Percentiles rank a stretch among this genome's conserved stretches.
Evolutionary conservation across 768 basidiomycete species (phyloP).

Genomic region (Royoungia palumana): DNA sequence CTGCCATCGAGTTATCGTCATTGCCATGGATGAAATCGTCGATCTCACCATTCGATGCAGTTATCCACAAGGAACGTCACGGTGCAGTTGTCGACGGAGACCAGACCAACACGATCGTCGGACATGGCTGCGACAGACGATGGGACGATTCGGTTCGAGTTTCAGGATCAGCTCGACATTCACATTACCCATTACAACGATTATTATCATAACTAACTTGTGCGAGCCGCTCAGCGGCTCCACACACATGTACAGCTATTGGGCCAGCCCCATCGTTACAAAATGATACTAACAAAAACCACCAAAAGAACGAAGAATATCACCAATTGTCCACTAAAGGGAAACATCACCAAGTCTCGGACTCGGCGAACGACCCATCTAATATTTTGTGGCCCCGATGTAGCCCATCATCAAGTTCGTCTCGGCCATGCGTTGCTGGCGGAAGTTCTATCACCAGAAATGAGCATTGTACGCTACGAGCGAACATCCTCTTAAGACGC

Average conservation of each 20-base stretch:
- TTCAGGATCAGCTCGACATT: neutral
- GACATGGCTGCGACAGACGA: constrained; percentile 11
- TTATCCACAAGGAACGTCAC: constrained; percentile 77
- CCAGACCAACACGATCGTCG: constrained; percentile 18
- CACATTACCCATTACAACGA: neutral
- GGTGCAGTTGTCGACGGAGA: constrained; percentile 36
- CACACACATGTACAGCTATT: neutral
- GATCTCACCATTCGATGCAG: constrained; percentile 67
- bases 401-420: constrained; percentile 56
- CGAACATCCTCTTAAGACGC: constrained; percentile 12
- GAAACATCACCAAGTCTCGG: neutral
- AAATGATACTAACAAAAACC: neutral
- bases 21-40: neutral
- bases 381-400: constrained; percentile 37
- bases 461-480: constrained; percentile 5
- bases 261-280: neutral
- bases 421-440: constrained; percentile 70
- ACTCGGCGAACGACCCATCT: neutral
- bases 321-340: neutral
- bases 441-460: constrained; percentile 60
- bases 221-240: too few relatives aligned
- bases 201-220: too few relatives aligned
- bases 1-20: constrained; percentile 31
- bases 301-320: constrained; percentile 7
- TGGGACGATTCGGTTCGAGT: too few relatives aligned